Evolutionary conservation across 306 rosid genomes (phyloP), one percentile per base, ranked within the genome.

Genomic region (Fragaria iinumae): DNA sequence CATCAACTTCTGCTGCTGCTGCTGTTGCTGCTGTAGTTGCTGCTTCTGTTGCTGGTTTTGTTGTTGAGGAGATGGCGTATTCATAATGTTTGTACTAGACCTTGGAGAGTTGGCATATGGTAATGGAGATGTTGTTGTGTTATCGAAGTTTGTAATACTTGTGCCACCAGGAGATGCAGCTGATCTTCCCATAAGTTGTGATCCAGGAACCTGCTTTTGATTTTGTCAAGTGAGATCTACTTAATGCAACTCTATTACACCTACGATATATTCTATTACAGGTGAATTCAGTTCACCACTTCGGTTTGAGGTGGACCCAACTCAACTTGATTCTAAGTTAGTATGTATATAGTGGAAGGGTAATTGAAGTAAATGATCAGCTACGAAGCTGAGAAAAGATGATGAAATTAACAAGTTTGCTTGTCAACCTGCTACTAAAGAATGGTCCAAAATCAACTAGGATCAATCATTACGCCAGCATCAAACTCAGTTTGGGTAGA

Each of bases 41-140:
- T 83, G 89, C 81, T 84, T 93, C 70, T 84, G 93, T 72, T 87
- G 93, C 59, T 85, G 86, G 76, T 81, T 88, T 80, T 90, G 97
- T 73, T 90, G 97, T 81, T 93, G 98, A 89, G 98, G 98, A 71
- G 98, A 94, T 67, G 96, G 96, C 32, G 93, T 79, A 77, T 94
- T 94, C 98, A 94, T 90, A 67, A 92, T 83, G 68, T 72, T 92
- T 67, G 96, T 50, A 71, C 88, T 77, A 77, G 98, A 92, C 84
- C 96, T 90, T 27, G 98, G 97, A 45, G 98, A 94, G 85, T 94
- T 94, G 67, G 98, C 98, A 85, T 90, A 94, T 36, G 94, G 95
- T 70, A 92, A 74, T 8, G 98, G 97, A 39, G 98, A 90, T 4
- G 93, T 85, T 36, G 98, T 80, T 45, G 91, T 84, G 78, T 85